A percentile compares a stretch with the other conserved stretches of the same genome.
These are phyloP conservation scores for Fusarium armeniacum DNA, from an alignment of 2,329 filamentous ascomycete genomes.

Conservation along the genomic window DNA sequence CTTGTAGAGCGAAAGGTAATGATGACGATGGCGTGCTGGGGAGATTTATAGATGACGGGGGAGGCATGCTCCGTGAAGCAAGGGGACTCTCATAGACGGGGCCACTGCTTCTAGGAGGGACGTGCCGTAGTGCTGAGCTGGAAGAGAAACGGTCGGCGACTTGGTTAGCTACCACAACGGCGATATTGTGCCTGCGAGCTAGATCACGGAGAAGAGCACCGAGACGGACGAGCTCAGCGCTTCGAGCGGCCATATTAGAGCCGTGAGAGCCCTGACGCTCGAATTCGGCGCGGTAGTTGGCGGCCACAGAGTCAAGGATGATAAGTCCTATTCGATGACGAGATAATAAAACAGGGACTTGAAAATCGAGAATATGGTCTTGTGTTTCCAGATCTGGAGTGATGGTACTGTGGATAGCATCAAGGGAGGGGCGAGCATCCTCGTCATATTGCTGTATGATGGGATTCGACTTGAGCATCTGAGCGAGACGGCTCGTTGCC, in stretches of 20 bases:
- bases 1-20: slow-evolving; percentile 52
- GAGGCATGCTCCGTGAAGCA: slow-evolving; percentile 60
- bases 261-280: slow-evolving; percentile 67
- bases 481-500: slow-evolving; percentile 82
- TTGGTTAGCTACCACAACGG: slow-evolving; percentile 94
- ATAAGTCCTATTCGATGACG: slow-evolving; percentile 84
- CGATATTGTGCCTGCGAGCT: slow-evolving; percentile 80
- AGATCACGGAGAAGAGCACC: slow-evolving; percentile 82
- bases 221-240: slow-evolving; percentile 80
- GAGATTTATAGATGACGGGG: slow-evolving; percentile 49
- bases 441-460: slow-evolving; percentile 60
- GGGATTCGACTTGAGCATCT: slow-evolving; percentile 80
- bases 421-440: slow-evolving; percentile 70
- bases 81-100: slow-evolving; percentile 64
- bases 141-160: slow-evolving; percentile 85
- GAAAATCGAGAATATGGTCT: slow-evolving; percentile 93
- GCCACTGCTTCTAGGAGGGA: slow-evolving; percentile 44
- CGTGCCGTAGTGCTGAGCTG: slow-evolving; percentile 39
- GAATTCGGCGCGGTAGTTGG: slow-evolving; percentile 95
- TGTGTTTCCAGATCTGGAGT: slow-evolving; percentile 93
- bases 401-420: slow-evolving; percentile 82
- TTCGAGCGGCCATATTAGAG: slow-evolving; percentile 79
- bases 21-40: slow-evolving; percentile 59
- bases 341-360: slow-evolving; percentile 86
- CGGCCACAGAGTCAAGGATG: slow-evolving; percentile 90